Conservation (phyloP, 306 rosid species). For the Biancaea sappan region DNA sequence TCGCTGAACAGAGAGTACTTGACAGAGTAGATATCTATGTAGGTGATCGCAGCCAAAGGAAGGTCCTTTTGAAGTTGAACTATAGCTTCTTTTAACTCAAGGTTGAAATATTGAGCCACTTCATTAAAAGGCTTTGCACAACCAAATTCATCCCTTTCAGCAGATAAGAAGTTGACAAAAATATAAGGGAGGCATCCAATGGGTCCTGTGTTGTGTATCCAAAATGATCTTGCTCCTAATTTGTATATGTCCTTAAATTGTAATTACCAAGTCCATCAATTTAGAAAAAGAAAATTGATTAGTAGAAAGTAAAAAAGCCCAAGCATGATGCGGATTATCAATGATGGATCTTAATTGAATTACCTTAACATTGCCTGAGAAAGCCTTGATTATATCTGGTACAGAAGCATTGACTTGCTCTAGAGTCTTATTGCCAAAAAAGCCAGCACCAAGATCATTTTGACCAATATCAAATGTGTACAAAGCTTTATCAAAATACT, state of each 20-base stretch:
- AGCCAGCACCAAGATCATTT: not conserved
- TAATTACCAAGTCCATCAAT: slow-evolving; percentile 15
- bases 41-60: too few relatives aligned
- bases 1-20: too few relatives aligned
- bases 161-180: slow-evolving; percentile 26
- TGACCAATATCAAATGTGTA: slow-evolving; percentile 16
- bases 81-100: slow-evolving; percentile 47
- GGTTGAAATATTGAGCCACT: slow-evolving; percentile 55
- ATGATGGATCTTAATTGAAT: not conserved
- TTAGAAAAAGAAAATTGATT: not conserved
- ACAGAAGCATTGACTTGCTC: slow-evolving; percentile 42
- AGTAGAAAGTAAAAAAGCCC: not conserved
- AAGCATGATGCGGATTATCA: not conserved
- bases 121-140: slow-evolving; percentile 39
- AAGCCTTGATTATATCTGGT: slow-evolving; percentile 32
- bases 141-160: slow-evolving; percentile 46
- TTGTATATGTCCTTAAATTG: slow-evolving; percentile 37
- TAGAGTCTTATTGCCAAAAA: slow-evolving; percentile 3
- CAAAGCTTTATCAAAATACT: slow-evolving; percentile 4
- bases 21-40: too few relatives aligned
- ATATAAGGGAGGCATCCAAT: slow-evolving; percentile 38
- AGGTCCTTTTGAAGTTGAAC: too few relatives aligned
- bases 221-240: slow-evolving; percentile 45
- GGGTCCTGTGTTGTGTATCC: slow-evolving; percentile 55
- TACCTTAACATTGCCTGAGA: slow-evolving; percentile 44